phyloP scores from a whole-genome alignment of 768 basidiomycete genomes.

The Russula abietina region DNA sequence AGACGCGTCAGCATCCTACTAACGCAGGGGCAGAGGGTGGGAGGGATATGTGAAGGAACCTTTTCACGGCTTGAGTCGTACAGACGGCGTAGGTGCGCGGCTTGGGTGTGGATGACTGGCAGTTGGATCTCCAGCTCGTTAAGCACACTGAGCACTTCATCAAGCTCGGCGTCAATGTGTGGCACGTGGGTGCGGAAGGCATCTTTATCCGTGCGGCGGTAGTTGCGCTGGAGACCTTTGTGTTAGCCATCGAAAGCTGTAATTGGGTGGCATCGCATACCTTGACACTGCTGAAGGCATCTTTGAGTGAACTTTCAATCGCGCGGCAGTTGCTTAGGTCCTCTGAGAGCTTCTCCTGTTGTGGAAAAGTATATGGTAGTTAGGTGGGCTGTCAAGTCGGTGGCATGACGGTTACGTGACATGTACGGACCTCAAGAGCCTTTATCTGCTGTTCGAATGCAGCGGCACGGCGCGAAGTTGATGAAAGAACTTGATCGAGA shows the following conservation, averaged over 20 bases:
- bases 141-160: slow-evolving; percentile 53
- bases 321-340: slow-evolving; percentile 69
- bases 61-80: slow-evolving; percentile 69
- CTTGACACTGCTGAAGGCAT: slow-evolving; percentile 54
- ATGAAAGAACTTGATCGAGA: neutral
- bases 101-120: slow-evolving; percentile 55
- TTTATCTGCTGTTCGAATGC: slow-evolving; percentile 15
- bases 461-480: slow-evolving; percentile 12
- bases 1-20: neutral
- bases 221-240: slow-evolving; percentile 42
- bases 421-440: slow-evolving; percentile 10
- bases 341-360: slow-evolving; percentile 58
- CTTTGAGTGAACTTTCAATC: slow-evolving; percentile 63
- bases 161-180: slow-evolving; percentile 53
- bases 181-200: slow-evolving; percentile 57
- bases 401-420: neutral
- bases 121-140: slow-evolving; percentile 51
- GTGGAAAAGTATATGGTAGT: neutral
- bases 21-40: neutral
- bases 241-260: neutral
- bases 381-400: neutral
- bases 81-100: slow-evolving; percentile 53
- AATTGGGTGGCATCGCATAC: slow-evolving; percentile 34
- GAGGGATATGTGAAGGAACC: slow-evolving; percentile 24
- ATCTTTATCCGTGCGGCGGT: slow-evolving; percentile 49